A percentile compares a stretch with the other conserved stretches of the same genome.
Conservation (phyloP, 257 asterid species). For the Lantana camara region DNA sequence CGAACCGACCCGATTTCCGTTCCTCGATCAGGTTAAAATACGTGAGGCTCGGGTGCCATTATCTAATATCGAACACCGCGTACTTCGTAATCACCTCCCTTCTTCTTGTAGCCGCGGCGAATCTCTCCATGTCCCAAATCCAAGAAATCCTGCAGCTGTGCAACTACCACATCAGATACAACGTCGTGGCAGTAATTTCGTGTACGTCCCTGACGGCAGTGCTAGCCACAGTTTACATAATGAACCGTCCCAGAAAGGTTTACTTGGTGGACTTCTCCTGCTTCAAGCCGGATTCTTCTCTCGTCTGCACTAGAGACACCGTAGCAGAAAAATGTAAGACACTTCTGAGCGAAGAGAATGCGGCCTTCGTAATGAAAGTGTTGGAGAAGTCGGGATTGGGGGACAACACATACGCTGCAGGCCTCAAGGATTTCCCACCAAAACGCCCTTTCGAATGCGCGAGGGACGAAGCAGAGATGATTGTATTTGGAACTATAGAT, state of each 20-base stretch:
- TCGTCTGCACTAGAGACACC: constrained; percentile 23
- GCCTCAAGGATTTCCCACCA: constrained; percentile 33
- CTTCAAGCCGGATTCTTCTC: constrained; percentile 41
- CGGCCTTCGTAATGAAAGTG: constrained; percentile 35
- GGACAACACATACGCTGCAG: constrained; percentile 34
- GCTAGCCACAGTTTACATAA: constrained; percentile 34
- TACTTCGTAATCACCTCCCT: constrained; percentile 35
- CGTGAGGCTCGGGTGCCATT: constrained; percentile 44
- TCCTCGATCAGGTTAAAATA: constrained; percentile 39
- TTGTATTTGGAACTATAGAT: constrained; percentile 51
- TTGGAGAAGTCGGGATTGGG: constrained; percentile 48
- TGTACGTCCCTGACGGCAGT: constrained; percentile 34
- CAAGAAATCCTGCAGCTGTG: constrained; percentile 26
- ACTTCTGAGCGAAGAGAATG: constrained; percentile 28
- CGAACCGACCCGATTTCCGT: constrained; percentile 21
- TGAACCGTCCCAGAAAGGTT: constrained; percentile 41
- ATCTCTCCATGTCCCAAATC: constrained; percentile 28
- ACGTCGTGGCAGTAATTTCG: constrained; percentile 22
- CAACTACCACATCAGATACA: constrained; percentile 34
- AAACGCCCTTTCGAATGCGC: constrained; percentile 32
- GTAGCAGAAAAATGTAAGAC: constrained; percentile 15
- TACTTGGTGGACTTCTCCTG: constrained; percentile 46
- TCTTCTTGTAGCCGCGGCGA: constrained; percentile 32
- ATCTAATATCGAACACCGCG: constrained; percentile 39
- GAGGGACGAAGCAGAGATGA: constrained; percentile 47